A percentile compares a stretch with the other conserved stretches of the same genome.
These are phyloP conservation scores for Zygosaccharomyces pseudorouxii DNA, from an alignment of 805 yeast genomes.

Conservation along the genomic window DNA sequence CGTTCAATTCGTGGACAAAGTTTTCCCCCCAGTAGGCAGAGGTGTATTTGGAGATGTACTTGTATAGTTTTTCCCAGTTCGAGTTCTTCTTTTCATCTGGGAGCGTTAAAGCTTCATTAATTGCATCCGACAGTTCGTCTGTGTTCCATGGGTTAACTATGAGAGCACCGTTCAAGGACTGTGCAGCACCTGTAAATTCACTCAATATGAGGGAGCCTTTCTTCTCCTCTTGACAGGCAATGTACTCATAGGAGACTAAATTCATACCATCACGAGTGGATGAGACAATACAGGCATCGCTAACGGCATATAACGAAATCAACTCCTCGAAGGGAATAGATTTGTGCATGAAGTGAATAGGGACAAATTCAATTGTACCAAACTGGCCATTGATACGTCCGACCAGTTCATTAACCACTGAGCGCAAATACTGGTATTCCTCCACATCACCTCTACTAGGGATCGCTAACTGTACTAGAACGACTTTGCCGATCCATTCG, in stretches of 20 bases:
- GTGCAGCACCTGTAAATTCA: conserved; percentile 99
- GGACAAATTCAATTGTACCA: conserved; percentile 96
- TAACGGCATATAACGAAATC: conserved; percentile 75
- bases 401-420: conserved; percentile 92
- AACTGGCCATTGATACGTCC: conserved; percentile 95
- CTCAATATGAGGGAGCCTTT: conserved; percentile 84
- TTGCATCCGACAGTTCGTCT: conserved; percentile 83
- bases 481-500: conserved; percentile 97
- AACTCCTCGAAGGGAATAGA: conserved; percentile 87
- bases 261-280: conserved; percentile 99
- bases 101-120: conserved; percentile 79
- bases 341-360: conserved; percentile 94
- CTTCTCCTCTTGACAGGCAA: conserved; percentile 85
- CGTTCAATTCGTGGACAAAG: conserved; percentile 80
- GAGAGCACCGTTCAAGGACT: conserved; percentile 87
- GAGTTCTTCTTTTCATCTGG: conserved; percentile 73
- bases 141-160: conserved; percentile 98
- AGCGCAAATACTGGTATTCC: conserved; percentile 89
- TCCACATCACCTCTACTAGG: conserved; percentile 98
- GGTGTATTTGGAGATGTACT: conserved; percentile 87
- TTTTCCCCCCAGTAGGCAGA: conserved; percentile 97
- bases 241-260: conserved; percentile 90
- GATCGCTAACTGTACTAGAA: conserved; percentile 92
- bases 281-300: conserved; percentile 89
- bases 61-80: conserved; percentile 79